A percentile compares a stretch with the other conserved stretches of the same genome.
phyloP scores from a whole-genome alignment of 331 rosid species.

The Malus hybrid region DNA sequence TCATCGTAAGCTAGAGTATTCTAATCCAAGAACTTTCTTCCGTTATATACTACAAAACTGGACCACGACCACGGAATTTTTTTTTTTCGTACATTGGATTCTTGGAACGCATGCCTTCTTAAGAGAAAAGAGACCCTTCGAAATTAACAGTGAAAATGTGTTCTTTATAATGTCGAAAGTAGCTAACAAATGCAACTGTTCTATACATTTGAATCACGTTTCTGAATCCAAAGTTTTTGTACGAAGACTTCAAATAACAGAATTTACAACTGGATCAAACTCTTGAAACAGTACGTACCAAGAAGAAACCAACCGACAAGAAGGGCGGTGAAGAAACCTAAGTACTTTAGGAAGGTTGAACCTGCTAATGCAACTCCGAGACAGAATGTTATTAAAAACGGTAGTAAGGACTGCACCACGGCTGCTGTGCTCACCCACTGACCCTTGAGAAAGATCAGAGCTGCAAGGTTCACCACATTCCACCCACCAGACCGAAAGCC shows the following conservation, averaged over 20 bases:
- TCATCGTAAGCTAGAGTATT: neutral
- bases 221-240: neutral
- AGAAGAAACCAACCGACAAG: conserved; percentile 89
- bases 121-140: neutral
- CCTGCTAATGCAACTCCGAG: conserved; percentile 71
- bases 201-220: neutral
- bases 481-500: conserved; percentile 64
- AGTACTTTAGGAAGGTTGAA: conserved; percentile 57
- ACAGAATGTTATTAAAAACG: conserved; percentile 48
- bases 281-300: conserved; percentile 76
- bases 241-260: neutral
- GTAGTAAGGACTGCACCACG: conserved; percentile 53
- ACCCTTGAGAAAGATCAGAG: conserved; percentile 66
- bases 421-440: conserved; percentile 74
- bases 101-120: neutral
- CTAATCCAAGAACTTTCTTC: neutral
- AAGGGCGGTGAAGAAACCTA: conserved; percentile 41
- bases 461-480: conserved; percentile 96
- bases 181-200: neutral
- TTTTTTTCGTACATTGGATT: neutral
- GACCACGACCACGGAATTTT: too few species aligned
- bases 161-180: neutral
- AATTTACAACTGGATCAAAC: conserved; percentile 67
- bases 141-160: neutral
- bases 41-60: too few species aligned